phyloP scores from a whole-genome alignment of 768 basidiomycete species.

The Lentinus tigrinus region DNA sequence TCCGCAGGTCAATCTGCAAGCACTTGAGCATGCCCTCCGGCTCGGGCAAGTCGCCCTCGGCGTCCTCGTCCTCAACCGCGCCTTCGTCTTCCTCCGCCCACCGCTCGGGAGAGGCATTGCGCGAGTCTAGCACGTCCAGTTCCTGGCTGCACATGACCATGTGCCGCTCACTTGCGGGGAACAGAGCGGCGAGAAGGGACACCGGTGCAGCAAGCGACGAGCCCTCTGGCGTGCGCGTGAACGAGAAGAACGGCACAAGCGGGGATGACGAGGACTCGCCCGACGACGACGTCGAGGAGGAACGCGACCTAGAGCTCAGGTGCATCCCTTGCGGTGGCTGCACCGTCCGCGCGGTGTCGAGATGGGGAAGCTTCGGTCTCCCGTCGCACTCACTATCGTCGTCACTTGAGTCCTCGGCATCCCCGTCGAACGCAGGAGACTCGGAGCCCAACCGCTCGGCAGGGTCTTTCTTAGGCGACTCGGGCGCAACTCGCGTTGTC shows the following conservation, averaged over 20 bases:
- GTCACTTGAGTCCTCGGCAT: constrained; percentile 5
- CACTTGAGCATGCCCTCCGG: constrained; percentile 46
- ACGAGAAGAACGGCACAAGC: constrained; percentile 74
- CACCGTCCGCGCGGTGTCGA: constrained; percentile 7
- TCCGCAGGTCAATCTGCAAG: constrained; percentile 71
- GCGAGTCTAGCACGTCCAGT: constrained; percentile 55
- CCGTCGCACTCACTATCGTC: constrained; percentile 1
- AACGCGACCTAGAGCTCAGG: constrained; percentile 12
- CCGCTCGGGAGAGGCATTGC: constrained; percentile 22
- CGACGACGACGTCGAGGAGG: constrained; percentile 13
- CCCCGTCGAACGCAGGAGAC: constrained; percentile 13
- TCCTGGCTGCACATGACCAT: constrained; percentile 75
- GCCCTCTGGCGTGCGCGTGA: constrained; percentile 74
- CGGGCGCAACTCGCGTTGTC: constrained; percentile 23
- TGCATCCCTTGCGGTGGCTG: no score
- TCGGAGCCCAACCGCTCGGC: constrained; percentile 8
- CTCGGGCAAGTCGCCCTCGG: constrained; percentile 20
- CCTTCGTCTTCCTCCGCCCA: constrained; percentile 23
- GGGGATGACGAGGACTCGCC: constrained; percentile 10
- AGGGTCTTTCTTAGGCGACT: constrained; percentile 21
- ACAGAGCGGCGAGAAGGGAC: constrained; percentile 62
- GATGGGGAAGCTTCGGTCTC: constrained; percentile 2
- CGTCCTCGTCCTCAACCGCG: constrained; percentile 37
- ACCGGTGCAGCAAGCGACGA: constrained; percentile 76
- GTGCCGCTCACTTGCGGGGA: constrained; percentile 68